These are phyloP conservation scores for Chaetoceros tenuissimus DNA, from an alignment of 108 stramenopile genomes.

Conservation along the genomic window DNA sequence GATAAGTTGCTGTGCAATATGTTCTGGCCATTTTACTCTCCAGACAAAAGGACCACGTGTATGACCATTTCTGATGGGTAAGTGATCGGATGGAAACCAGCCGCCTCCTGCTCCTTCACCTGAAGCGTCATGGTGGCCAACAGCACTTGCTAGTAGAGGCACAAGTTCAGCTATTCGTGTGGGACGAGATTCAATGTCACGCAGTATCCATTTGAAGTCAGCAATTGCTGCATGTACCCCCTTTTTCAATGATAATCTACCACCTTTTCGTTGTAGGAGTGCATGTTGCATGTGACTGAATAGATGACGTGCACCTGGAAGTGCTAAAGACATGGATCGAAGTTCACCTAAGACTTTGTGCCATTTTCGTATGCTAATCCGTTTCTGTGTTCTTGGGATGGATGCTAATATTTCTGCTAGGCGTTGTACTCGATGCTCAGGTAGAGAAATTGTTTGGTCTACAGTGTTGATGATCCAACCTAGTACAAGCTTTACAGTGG, in stretches of 20 bases:
- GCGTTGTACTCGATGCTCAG: conserved; percentile 9
- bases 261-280: background rate
- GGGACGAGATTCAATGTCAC: conserved; percentile 5
- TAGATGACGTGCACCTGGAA: conserved; percentile 10
- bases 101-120: conserved; percentile 7
- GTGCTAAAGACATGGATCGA: conserved; percentile 7
- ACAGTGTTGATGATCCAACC: conserved; percentile 19
- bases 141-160: conserved; percentile 9
- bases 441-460: conserved; percentile 4
- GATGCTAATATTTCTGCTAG: conserved; percentile 4
- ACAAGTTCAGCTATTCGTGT: conserved; percentile 27
- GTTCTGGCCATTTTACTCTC: background rate
- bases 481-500: conserved; percentile 6
- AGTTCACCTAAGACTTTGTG: conserved; percentile 32
- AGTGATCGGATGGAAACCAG: background rate
- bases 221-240: conserved; percentile 19
- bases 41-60: conserved; percentile 7
- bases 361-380: conserved; percentile 11
- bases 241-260: conserved; percentile 4
- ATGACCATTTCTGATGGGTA: background rate
- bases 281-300: conserved; percentile 14
- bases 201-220: conserved; percentile 22
- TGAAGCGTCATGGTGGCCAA: conserved; percentile 23
- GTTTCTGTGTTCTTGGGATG: background rate
- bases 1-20: background rate